Evolutionary conservation across 495 filamentous ascomycete species (phyloP).

Genomic region (Evernia prunastri): DNA sequence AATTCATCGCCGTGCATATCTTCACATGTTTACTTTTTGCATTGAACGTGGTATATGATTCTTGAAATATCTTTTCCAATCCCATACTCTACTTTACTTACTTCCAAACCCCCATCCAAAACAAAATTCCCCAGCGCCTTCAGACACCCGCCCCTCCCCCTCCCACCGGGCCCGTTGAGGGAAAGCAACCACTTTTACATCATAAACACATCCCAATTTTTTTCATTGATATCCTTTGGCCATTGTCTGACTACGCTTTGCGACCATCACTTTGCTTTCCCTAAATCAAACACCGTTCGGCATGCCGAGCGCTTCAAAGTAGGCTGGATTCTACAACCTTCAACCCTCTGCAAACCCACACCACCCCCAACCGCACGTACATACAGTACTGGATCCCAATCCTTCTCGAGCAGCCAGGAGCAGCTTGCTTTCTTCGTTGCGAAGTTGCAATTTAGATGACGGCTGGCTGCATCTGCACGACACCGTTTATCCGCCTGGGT

Average conservation of each 20-base stretch:
- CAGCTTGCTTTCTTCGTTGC: constrained; percentile 13
- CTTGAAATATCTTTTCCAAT: no score
- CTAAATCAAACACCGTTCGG: background rate
- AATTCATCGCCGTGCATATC: constrained; percentile 11
- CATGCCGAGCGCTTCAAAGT: background rate
- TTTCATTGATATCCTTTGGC: background rate
- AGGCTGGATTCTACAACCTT: constrained; percentile 2
- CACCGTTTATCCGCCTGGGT: constrained; percentile 21
- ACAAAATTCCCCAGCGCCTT: background rate
- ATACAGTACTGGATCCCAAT: background rate
- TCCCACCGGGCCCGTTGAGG: background rate
- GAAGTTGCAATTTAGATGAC: constrained; percentile 16
- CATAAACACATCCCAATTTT: no score
- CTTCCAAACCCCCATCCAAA: background rate
- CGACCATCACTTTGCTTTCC: background rate
- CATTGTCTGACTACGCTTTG: background rate
- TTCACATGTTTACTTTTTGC: background rate
- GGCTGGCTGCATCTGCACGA: constrained; percentile 24
- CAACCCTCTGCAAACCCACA: background rate
- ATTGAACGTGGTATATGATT: background rate
- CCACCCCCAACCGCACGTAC: background rate
- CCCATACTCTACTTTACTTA: no score
- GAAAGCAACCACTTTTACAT: background rate
- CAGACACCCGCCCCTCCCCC: background rate
- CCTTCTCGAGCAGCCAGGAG: constrained; percentile 13